Conservation (phyloP, 1,284 basidiomycete species). For the Peniophora sp. region DNA sequence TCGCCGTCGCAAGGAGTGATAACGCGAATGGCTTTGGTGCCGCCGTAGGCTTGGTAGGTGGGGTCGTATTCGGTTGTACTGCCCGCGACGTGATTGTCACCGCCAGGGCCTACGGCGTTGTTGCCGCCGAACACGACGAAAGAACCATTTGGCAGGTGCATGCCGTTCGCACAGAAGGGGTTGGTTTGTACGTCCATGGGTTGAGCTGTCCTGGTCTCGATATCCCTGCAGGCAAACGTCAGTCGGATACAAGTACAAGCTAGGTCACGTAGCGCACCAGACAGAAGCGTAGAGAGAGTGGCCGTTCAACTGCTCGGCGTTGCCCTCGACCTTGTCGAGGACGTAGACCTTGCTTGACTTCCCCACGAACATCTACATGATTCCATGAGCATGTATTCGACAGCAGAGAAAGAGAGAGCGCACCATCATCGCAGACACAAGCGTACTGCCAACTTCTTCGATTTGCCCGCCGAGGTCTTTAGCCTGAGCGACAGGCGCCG, state of each 20-base stretch:
- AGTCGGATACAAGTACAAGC: neutral
- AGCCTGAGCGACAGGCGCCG: slow-evolving; percentile 4
- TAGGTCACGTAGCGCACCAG: slow-evolving; percentile 21
- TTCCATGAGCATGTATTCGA: neutral
- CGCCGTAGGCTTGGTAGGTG: slow-evolving; percentile 15
- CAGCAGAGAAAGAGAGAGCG: neutral
- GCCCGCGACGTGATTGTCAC: slow-evolving; percentile 14
- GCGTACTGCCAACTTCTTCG: slow-evolving; percentile 30
- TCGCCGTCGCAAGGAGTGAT: slow-evolving; percentile 27
- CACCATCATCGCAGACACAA: slow-evolving; percentile 33
- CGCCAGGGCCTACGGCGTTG: slow-evolving; percentile 34
- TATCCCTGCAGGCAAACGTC: slow-evolving; percentile 3
- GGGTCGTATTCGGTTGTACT: slow-evolving; percentile 10
- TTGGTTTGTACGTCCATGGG: slow-evolving; percentile 38
- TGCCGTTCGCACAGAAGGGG: slow-evolving; percentile 32
- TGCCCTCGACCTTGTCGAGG: slow-evolving; percentile 39
- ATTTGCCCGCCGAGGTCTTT: slow-evolving; percentile 15
- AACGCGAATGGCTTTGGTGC: slow-evolving; percentile 22
- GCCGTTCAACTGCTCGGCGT: slow-evolving; percentile 27
- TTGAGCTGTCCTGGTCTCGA: slow-evolving; percentile 7
- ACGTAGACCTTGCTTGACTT: slow-evolving; percentile 40
- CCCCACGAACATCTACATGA: slow-evolving; percentile 47
- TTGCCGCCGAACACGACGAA: slow-evolving; percentile 32
- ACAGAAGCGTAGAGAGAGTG: slow-evolving; percentile 38
- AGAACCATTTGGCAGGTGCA: slow-evolving; percentile 20